A percentile compares a stretch with the other conserved stretches of the same genome.
phyloP scores from a whole-genome alignment of 1,284 basidiomycete genomes.

The Cystobasidium slooffiae region DNA sequence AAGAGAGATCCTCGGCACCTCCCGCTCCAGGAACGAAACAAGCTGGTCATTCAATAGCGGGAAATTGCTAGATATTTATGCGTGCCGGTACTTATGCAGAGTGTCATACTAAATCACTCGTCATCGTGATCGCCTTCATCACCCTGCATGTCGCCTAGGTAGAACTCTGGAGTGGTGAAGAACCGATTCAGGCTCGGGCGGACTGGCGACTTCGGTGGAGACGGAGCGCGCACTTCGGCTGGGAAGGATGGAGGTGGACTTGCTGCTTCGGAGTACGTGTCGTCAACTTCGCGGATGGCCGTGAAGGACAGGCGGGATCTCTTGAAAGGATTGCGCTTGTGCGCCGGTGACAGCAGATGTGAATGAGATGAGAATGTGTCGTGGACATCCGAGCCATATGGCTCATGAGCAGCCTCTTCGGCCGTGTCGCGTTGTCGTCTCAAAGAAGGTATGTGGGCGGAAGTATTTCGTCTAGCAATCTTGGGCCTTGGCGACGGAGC shows the following conservation, averaged over 20 bases:
- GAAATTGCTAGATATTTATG: not conserved
- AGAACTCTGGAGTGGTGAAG: constrained; percentile 37
- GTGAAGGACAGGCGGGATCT: constrained; percentile 25
- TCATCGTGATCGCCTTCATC: constrained; percentile 20
- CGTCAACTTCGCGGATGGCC: constrained; percentile 19
- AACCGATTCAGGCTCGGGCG: constrained; percentile 37
- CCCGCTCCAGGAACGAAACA: too few relatives aligned
- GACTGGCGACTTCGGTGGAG: constrained; percentile 30
- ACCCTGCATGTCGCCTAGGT: not conserved
- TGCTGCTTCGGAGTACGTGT: not conserved
- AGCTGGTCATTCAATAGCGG: too few relatives aligned
- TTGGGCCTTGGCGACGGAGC: constrained; percentile 14
- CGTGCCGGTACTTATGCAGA: not conserved
- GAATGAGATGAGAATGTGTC: constrained; percentile 25
- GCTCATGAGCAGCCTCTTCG: not conserved
- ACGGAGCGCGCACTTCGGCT: not conserved
- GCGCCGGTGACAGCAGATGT: constrained; percentile 33
- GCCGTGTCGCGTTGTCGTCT: constrained; percentile 13
- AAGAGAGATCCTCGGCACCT: too few relatives aligned
- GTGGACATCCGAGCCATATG: constrained; percentile 4
- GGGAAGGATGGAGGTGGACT: not conserved
- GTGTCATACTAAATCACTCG: not conserved
- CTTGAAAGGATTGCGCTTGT: constrained; percentile 36
- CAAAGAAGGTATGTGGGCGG: constrained; percentile 3
- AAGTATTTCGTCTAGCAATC: constrained; percentile 28